Evolutionary conservation across 2,329 filamentous ascomycete species (phyloP).

Genomic region (Verticillium tricorpus): DNA sequence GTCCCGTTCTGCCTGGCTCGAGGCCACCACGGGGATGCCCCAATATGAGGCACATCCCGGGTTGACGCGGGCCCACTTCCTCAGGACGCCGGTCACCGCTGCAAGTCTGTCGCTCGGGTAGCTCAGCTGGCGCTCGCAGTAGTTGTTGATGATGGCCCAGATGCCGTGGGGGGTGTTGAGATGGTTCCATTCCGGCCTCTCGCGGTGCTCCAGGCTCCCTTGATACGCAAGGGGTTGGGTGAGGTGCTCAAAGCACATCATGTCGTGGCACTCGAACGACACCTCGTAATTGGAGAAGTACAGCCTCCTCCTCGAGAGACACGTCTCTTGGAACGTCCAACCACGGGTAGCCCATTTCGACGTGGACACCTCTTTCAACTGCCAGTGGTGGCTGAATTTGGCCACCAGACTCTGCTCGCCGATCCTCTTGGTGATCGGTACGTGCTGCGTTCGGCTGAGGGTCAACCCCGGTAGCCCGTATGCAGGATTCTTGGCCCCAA

Average conservation of each 20-base stretch:
- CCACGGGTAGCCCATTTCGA: slow-evolving; percentile 30
- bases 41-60: slow-evolving; percentile 1
- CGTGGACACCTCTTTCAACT: slow-evolving; percentile 17
- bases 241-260: slow-evolving; percentile 28
- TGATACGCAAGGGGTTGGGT: not conserved
- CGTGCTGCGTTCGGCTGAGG: slow-evolving; percentile 22
- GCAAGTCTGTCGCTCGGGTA: slow-evolving; percentile 1
- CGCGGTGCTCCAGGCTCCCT: slow-evolving; percentile 1
- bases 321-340: slow-evolving; percentile 35
- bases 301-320: slow-evolving; percentile 29
- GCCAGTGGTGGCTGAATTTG: not conserved
- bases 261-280: slow-evolving; percentile 34
- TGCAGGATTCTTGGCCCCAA: slow-evolving; percentile 25
- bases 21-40: slow-evolving; percentile 3
- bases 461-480: slow-evolving; percentile 31
- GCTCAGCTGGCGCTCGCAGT: not conserved
- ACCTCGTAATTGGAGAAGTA: slow-evolving; percentile 34
- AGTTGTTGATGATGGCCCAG: slow-evolving; percentile 1
- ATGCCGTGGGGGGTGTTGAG: slow-evolving; percentile 1
- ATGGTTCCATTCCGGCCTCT: slow-evolving; percentile 3
- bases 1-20: not conserved
- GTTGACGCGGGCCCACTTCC: not conserved
- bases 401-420: not conserved
- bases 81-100: not conserved
- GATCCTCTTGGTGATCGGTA: slow-evolving; percentile 16